These are phyloP conservation scores for Hevea brasiliensis DNA, from an alignment of 345 rosid genomes.

Conservation along the genomic window DNA sequence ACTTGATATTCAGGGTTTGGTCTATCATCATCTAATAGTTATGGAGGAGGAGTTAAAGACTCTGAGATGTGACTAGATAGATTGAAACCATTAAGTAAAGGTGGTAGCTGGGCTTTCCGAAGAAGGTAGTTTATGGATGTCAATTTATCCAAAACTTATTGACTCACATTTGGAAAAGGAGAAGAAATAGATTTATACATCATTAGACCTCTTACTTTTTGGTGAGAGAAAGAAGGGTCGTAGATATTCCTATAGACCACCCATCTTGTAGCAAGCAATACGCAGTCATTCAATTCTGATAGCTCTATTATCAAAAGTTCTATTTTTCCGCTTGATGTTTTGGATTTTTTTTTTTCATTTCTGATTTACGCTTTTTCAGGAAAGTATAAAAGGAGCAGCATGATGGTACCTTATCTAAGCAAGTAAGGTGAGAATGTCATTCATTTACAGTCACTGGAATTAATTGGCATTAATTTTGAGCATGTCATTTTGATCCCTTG, in stretches of 20 bases:
- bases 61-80: too few species aligned
- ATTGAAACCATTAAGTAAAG: too few species aligned
- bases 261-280: constrained; percentile 99
- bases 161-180: too few species aligned
- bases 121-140: too few species aligned
- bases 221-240: constrained; percentile 90
- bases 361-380: constrained; percentile 42
- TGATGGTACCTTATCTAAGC: constrained; percentile 66
- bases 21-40: too few species aligned
- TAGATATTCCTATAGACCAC: constrained; percentile 92
- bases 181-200: too few species aligned
- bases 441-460: not conserved
- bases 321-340: not conserved
- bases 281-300: constrained; percentile 91
- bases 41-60: too few species aligned
- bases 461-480: not conserved
- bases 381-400: constrained; percentile 71
- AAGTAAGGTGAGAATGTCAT: constrained; percentile 52
- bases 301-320: constrained; percentile 24
- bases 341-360: constrained; percentile 19
- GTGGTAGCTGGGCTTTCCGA: too few species aligned
- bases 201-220: constrained; percentile 95
- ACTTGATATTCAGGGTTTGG: too few species aligned
- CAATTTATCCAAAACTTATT: too few species aligned
- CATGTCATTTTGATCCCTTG: not conserved